Conservation (phyloP, 2,329 filamentous ascomycete genomes). For the Penicillium crustosum region DNA sequence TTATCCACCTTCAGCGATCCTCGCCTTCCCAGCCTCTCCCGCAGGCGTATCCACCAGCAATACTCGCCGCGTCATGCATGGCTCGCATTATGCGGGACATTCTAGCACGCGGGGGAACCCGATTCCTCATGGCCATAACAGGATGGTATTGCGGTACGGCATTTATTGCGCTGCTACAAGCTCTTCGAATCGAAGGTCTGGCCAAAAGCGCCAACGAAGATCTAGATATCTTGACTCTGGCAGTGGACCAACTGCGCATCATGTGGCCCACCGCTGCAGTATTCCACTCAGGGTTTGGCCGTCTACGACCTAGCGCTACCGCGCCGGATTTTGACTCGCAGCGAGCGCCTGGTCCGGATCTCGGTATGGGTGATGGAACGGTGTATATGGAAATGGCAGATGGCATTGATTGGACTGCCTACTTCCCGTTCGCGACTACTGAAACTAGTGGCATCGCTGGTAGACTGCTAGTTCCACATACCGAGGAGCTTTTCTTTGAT, state of each 20-base stretch:
- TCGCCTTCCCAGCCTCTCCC: constrained; percentile 41
- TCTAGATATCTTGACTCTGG: constrained; percentile 34
- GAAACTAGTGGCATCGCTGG: constrained; percentile 27
- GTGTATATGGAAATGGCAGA: constrained; percentile 16
- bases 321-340: constrained; percentile 12
- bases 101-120: constrained; percentile 39
- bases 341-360: constrained; percentile 8
- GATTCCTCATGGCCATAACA: constrained; percentile 47
- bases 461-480: constrained; percentile 14
- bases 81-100: constrained; percentile 43
- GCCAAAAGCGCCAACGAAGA: constrained; percentile 35
- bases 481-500: constrained; percentile 13
- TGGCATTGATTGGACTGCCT: constrained; percentile 35
- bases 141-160: constrained; percentile 48
- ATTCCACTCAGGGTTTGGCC: constrained; percentile 28
- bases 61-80: constrained; percentile 42
- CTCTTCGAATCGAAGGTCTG: constrained; percentile 35
- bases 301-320: constrained; percentile 29
- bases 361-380: constrained; percentile 13
- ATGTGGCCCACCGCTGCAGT: constrained; percentile 43
- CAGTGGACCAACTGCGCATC: constrained; percentile 33
- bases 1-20: constrained; percentile 38
- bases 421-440: constrained; percentile 39
- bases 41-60: constrained; percentile 38
- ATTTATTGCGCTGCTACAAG: constrained; percentile 45